Evolutionary conservation across 805 yeast genomes (phyloP).

Genomic region (Ogataea methanolica): DNA sequence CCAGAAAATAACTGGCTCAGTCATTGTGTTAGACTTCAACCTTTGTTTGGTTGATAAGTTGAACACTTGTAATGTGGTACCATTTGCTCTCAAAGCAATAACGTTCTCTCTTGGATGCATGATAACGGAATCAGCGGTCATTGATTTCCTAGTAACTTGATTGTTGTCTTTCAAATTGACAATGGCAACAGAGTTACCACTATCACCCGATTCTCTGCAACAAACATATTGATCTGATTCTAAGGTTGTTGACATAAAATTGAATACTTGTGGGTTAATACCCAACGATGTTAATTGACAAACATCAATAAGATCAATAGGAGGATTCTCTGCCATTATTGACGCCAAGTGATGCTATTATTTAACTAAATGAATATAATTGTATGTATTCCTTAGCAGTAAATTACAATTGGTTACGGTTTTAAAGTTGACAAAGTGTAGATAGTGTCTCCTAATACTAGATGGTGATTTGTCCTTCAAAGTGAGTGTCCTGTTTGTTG

Average conservation of each 20-base stretch:
- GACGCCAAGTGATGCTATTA: neutral
- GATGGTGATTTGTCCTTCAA: conserved; percentile 1
- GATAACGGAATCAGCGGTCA: conserved; percentile 97
- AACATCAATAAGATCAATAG: conserved; percentile 95
- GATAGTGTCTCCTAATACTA: too few species aligned
- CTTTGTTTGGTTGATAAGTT: conserved; percentile 84
- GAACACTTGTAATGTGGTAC: conserved; percentile 92
- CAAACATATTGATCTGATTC: conserved; percentile 92
- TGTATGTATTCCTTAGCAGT: neutral
- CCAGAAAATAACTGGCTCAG: conserved; percentile 93
- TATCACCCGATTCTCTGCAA: conserved; percentile 56
- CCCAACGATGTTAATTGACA: conserved; percentile 84
- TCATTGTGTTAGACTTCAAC: conserved; percentile 79
- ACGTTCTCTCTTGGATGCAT: conserved; percentile 90
- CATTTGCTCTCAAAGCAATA: conserved; percentile 92
- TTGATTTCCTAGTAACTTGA: conserved; percentile 79
- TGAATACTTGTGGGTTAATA: conserved; percentile 77
- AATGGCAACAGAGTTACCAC: conserved; percentile 89
- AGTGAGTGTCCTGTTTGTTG: neutral
- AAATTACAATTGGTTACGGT: neutral
- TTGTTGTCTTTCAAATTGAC: conserved; percentile 78
- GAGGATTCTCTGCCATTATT: conserved; percentile 56
- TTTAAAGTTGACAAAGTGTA: neutral
- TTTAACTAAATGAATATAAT: neutral
- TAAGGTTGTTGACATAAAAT: conserved; percentile 89